A percentile compares a stretch with the other conserved stretches of the same genome.
Evolutionary conservation across 139 green algal genomes (phyloP).

Genomic region (Chlorella sorokiniana): DNA sequence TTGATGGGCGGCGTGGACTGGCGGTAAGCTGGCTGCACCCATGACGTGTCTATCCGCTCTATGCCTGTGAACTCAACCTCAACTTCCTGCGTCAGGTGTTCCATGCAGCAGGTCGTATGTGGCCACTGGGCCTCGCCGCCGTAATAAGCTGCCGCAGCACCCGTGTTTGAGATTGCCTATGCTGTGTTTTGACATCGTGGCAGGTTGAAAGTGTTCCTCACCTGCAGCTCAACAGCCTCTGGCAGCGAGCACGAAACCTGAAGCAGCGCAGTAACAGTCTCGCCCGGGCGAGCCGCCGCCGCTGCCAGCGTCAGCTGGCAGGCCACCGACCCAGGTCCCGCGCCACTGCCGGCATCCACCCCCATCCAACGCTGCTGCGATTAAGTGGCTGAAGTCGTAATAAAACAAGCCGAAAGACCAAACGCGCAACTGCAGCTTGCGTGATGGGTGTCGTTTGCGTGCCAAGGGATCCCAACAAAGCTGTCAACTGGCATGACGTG

Average conservation of each 20-base stretch:
- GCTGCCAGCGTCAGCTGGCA: slow-evolving; percentile 25
- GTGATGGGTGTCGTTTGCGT: no score
- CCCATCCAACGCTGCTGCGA: background rate
- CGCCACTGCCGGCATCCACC: background rate
- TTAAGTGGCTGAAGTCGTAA: no score
- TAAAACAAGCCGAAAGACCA: no score
- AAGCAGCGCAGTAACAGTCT: slow-evolving; percentile 44
- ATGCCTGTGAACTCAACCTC: slow-evolving; percentile 45
- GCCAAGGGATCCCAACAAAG: no score
- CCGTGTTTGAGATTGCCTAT: no score
- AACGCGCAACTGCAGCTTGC: no score
- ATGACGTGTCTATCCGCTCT: slow-evolving; percentile 57
- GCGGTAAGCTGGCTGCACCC: slow-evolving; percentile 44
- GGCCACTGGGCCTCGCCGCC: no score
- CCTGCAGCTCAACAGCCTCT: slow-evolving; percentile 30
- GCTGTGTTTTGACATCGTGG: background rate
- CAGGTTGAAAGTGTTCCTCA: background rate
- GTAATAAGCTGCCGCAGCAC: no score
- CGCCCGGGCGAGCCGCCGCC: slow-evolving; percentile 25
- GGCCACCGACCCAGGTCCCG: background rate
- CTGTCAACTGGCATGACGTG: no score
- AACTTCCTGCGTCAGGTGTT: slow-evolving; percentile 28
- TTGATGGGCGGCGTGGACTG: slow-evolving; percentile 34
- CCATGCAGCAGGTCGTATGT: background rate
- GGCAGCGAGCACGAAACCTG: slow-evolving; percentile 33